Base-by-base conservation (phyloP, 1,284 basidiomycete genomes). In the Sphagnurus paluster region DNA sequence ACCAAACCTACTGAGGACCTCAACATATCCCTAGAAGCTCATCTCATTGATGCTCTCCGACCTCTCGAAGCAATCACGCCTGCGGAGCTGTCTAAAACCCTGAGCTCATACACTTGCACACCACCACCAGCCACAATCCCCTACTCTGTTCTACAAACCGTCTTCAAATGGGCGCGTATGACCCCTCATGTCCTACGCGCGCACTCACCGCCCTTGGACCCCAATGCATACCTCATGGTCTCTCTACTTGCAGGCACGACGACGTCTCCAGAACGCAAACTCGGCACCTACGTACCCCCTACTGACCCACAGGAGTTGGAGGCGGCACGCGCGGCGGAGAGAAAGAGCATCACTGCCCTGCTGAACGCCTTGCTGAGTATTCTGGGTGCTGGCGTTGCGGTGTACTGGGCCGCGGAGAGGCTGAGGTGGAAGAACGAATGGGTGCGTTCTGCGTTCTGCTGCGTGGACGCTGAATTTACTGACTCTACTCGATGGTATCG, bases 231-330 rank as follows among this genome's bases (percentile, higher is more conserved):
- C 60, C 69, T 74, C 9, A 88, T 88, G 78, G 66, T 89, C 38
- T 67, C 86, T n/a, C 68, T 91, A 20, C 77, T 91, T 2, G 87
- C 89, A 14, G 88, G 88, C 21, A 76, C 83, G 2, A 77, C 73
- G 26, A 84, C 87, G 13, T 84, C 84, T 5, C 88, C 89, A 11
- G 80, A 86, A 47, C 77, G 84, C 40, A 79, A 74, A 37, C 84
- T 87, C 49, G 81, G 82, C 24, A 57, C 65, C 20, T 75, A 75
- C 52, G 50, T 61, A 3, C 71, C 74, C 13, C 68, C 71, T 13
- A 62, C 66, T 42, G 70, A 72, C 34, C 69, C 72, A 21, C 74
- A 71, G 48, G 64, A 72, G 38, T 52, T 71, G 9, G 71, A 67
- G 36, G 68, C 71, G 35, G 64, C 71, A 37, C 72, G 66, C 42